Base-by-base conservation (phyloP, 768 basidiomycete species). In the Cystofilobasidium capitatum region DNA sequence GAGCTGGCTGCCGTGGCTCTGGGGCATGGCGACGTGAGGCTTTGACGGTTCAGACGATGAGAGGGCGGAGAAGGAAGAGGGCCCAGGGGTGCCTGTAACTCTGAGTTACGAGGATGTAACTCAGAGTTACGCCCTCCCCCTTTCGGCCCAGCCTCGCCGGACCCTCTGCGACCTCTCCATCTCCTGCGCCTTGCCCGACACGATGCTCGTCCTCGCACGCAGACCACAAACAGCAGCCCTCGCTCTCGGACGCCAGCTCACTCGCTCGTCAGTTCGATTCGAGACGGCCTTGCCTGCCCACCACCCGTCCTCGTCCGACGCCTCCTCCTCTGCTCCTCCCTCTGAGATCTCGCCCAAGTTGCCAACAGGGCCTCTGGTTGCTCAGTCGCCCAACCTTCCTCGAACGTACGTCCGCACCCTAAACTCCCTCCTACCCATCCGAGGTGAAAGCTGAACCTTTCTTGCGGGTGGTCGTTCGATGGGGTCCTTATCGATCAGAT, bases 401-500 rank as follows among this genome's bases (percentile, higher is more conserved):
- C 24, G 31, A 29, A 51, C 49, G 49, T 51, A 29, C 3, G 49
- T 51, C 49, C 49, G 5, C 45, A 12, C 24, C 9, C 6, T 47
- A 47, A 12, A 29, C 49, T 51, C 49, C 49, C 24, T n/a, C n/a
- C n/a, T n/a, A n/a, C n/a, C n/a, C n/a, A n/a, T n/a, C n/a, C n/a
- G n/a, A n/a, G n/a, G n/a, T n/a, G n/a, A n/a, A n/a, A n/a, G n/a
- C n/a, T n/a, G n/a, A n/a, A n/a, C n/a, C n/a, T n/a, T n/a, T n/a
- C n/a, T n/a, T n/a, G n/a, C n/a, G n/a, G n/a, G n/a, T n/a, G n/a
- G n/a, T n/a, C n/a, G n/a, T n/a, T 49, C 47, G 9, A 49, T 49
- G n/a, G 22, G 47, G 47, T 49, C 47, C 5, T 29, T 49, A 8
- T 17, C 47, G 47, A n/a, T 49, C 67, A 69, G 63, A 7, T 69